These are phyloP conservation scores for Phaffomyces thermotolerans DNA, from an alignment of 805 yeast genomes.

Conservation along the genomic window DNA sequence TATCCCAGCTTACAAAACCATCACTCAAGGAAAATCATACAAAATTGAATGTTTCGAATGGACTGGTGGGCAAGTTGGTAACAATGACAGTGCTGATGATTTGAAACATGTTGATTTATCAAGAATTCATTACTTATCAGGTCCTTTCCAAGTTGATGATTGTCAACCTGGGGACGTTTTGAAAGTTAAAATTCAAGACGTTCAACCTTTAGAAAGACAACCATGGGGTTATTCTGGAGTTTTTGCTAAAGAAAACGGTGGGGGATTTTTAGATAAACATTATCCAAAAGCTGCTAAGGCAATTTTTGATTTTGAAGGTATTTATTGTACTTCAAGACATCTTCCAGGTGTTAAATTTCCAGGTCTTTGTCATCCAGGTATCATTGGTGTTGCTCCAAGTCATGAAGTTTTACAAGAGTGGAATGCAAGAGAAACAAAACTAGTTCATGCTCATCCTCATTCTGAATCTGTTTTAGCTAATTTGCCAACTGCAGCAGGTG, in stretches of 20 bases:
- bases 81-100: conserved; percentile 43
- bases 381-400: conserved; percentile 45
- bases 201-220: conserved; percentile 43
- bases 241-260: conserved; percentile 42
- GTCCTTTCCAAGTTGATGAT: conserved; percentile 39
- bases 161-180: conserved; percentile 43
- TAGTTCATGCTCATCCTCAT: conserved; percentile 30
- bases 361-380: conserved; percentile 46
- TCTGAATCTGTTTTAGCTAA: conserved; percentile 33
- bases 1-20: conserved; percentile 33
- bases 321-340: conserved; percentile 42
- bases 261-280: conserved; percentile 41
- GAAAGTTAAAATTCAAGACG: conserved; percentile 43
- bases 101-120: conserved; percentile 37
- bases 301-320: conserved; percentile 45
- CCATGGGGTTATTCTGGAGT: conserved; percentile 50
- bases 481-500: conserved; percentile 30
- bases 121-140: conserved; percentile 41
- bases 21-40: conserved; percentile 36
- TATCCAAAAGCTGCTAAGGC: conserved; percentile 48
- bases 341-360: conserved; percentile 43
- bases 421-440: conserved; percentile 35
- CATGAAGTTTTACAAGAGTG: conserved; percentile 35
- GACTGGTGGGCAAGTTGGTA: conserved; percentile 46
- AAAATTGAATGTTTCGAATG: conserved; percentile 46